Conservation (phyloP, 768 basidiomycete species). For the Suillus subaureus region DNA sequence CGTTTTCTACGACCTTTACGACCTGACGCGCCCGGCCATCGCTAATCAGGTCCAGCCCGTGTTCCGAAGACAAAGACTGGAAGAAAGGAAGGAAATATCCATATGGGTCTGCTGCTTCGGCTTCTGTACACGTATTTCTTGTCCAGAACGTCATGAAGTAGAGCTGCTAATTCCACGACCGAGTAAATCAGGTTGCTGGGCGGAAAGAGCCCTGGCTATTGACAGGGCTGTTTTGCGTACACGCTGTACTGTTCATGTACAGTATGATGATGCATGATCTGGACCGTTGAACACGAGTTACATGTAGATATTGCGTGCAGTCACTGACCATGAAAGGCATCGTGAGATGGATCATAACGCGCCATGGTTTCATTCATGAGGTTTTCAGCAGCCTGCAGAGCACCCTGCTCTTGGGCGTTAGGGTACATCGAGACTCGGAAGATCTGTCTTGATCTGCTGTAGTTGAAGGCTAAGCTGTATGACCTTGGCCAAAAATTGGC, state of each 20-base stretch:
- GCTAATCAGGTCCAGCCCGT: conserved; percentile 55
- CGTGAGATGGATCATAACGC: conserved; percentile 80
- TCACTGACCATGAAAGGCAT: conserved; percentile 70
- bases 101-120: conserved; percentile 61
- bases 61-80: conserved; percentile 40
- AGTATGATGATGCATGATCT: neutral
- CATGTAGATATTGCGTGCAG: conserved; percentile 5
- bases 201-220: conserved; percentile 54
- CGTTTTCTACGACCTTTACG: conserved; percentile 68
- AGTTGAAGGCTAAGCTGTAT: neutral
- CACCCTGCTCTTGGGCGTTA: conserved; percentile 49
- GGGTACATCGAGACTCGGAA: conserved; percentile 45
- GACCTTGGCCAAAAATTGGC: neutral
- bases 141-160: conserved; percentile 87
- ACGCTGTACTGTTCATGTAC: conserved; percentile 64
- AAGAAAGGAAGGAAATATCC: conserved; percentile 72
- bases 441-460: neutral
- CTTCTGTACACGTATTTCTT: conserved; percentile 76
- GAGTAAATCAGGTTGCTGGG: conserved; percentile 65
- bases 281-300: conserved; percentile 2
- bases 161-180: conserved; percentile 81
- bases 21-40: conserved; percentile 63
- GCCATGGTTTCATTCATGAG: conserved; percentile 77
- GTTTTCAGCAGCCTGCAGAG: conserved; percentile 61
- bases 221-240: conserved; percentile 77